Conservation (phyloP, 1,139 yeast genomes). For the Nakaseomyces nivariensis region DNA sequence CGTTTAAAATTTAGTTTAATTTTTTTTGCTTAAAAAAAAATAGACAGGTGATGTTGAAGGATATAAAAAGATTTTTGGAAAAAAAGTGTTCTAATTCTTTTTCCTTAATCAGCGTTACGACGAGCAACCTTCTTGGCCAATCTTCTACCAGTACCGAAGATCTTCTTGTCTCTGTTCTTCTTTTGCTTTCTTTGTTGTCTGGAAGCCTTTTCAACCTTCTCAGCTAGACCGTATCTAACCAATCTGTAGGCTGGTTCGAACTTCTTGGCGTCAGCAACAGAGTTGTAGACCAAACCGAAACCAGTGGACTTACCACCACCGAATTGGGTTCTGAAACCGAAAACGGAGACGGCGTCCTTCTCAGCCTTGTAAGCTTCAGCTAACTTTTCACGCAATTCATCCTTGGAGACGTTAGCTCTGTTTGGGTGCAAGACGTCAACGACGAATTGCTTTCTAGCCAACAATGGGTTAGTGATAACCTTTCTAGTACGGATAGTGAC, state of each 20-base stretch:
- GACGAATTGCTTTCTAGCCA: constrained; percentile 99
- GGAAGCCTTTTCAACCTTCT: constrained; percentile 91
- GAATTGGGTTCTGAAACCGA: constrained; percentile 98
- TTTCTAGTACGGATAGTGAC: constrained; percentile 99
- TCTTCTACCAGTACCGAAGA: constrained; percentile 96
- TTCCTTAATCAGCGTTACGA: constrained; percentile 37
- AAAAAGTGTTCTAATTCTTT: background rate
- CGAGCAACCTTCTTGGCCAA: constrained; percentile 85
- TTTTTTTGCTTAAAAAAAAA: constrained; percentile 1
- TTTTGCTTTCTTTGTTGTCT: constrained; percentile 99
- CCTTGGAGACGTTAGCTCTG: constrained; percentile 99
- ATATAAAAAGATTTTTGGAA: constrained; percentile 1
- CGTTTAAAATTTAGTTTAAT: background rate
- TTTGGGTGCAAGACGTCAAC: constrained; percentile 99
- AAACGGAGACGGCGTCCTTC: constrained; percentile 96
- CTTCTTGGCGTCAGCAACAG: constrained; percentile 94
- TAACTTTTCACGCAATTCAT: constrained; percentile 96
- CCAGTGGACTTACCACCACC: constrained; percentile 99
- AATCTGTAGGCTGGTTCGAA: constrained; percentile 99
- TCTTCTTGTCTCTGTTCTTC: constrained; percentile 99
- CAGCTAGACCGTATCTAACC: constrained; percentile 97
- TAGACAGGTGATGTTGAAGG: constrained; percentile 2
- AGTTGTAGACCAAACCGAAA: constrained; percentile 98
- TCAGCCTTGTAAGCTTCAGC: constrained; percentile 96
- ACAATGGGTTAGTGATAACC: constrained; percentile 99